Base-by-base conservation (phyloP, 1,284 basidiomycete genomes). In the Sphagnurus paluster region DNA sequence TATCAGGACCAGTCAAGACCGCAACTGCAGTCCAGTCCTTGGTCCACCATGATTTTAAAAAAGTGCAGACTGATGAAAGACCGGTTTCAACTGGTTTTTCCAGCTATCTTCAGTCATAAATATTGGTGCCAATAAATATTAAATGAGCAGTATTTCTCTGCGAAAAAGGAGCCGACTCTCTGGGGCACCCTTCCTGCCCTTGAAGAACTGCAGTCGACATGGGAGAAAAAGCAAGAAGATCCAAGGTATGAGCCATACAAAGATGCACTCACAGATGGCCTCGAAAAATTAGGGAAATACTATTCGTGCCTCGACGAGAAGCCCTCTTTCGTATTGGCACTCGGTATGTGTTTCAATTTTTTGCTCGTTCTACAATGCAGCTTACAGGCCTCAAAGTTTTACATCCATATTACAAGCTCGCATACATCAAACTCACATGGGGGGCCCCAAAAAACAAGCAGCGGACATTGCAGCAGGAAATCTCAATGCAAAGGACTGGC, bases 281-380 rank as follows among this genome's bases (percentile, higher is more conserved):
- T 62, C 4, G 36, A 36, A 10, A 64, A 61, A 39, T 30, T 64
- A 1, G 23, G 19, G 13, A 62, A 64, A 40, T 64, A 64, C 32
- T 62, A 62, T 44, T 20, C 10, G 8, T 39, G 45, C 14, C 50
- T 64, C 17, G 60, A 63, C 36, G 32, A 58, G 23, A 55, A 59
- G 17, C 42, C 46, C 2, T 46, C 48, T 0, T 64, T 56, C 43
- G 44, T 44, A 17, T 42, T 44, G 1, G 24, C 42, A 3, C 20
- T 44, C 5, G 21, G 44, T 44, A 26, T 19, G 30, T 28, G 4
- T 26, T 33, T 25, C 35, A 16, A n/a, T 34, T 14, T 8, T 8
- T 5, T 14, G 9, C 7, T 30, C 16, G 14, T 4, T n/a, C 7
- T 28, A 28, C 16, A 29, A 6, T n/a, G n/a, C n/a, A 17, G 2